These are phyloP conservation scores for Chamaenerion angustifolium DNA, from an alignment of 345 rosid species.

Conservation along the genomic window DNA sequence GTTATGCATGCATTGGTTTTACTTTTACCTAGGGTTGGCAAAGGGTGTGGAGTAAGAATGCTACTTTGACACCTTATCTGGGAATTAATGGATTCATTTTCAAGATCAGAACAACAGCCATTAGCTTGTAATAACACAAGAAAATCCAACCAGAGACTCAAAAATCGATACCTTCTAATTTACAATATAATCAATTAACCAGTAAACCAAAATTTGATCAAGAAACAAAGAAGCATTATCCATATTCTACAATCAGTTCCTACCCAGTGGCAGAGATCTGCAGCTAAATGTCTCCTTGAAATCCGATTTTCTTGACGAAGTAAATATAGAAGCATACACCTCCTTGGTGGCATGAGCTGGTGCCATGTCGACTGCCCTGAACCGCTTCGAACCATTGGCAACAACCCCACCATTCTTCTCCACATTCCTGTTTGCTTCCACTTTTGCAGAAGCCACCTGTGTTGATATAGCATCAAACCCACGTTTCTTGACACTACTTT, in stretches of 20 bases:
- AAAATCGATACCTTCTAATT: too few species aligned
- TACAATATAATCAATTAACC: too few species aligned
- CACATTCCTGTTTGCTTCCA: conserved; percentile 32
- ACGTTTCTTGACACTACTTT: conserved; percentile 42
- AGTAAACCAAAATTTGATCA: too few species aligned
- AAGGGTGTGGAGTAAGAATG: too few species aligned
- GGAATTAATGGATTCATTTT: too few species aligned
- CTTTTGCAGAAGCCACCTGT: conserved; percentile 20
- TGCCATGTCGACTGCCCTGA: conserved; percentile 26
- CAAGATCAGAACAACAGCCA: too few species aligned
- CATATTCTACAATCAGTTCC: conserved; percentile 29
- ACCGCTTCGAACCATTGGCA: conserved; percentile 26
- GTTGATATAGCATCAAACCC: conserved; percentile 16
- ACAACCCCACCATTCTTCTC: conserved; percentile 12
- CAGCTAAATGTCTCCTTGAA: conserved; percentile 73
- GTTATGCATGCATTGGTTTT: too few species aligned
- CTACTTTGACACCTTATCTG: too few species aligned
- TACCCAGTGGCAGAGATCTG: conserved; percentile 73
- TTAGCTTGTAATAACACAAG: too few species aligned
- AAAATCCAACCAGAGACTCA: too few species aligned
- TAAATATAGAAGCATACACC: conserved; percentile 24
- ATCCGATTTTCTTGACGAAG: conserved; percentile 51
- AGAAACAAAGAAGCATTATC: not conserved
- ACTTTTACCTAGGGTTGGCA: too few species aligned
- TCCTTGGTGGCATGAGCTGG: conserved; percentile 1